Evolutionary conservation across 805 yeast genomes (phyloP), one percentile per base, ranked within the genome.

Genomic region (Geotrichum ghanense): DNA sequence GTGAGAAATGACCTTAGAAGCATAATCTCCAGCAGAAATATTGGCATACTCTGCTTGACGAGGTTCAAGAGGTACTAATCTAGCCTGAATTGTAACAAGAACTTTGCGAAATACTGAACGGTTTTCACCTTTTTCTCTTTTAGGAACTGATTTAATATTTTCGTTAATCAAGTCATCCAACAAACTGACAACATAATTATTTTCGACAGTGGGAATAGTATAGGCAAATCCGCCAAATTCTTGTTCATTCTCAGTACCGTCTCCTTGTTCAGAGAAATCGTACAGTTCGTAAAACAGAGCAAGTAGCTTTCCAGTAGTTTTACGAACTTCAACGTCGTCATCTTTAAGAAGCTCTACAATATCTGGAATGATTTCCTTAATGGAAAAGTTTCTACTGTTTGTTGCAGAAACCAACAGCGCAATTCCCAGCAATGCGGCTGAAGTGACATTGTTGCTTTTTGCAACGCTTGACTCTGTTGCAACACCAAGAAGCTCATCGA

Each of bases 61-160:
- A 66, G 58, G 43, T 51, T 63, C 50, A 51, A 65, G 45, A 45
- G 61, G 54, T 54, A 68, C 47, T 51, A 70, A 72, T 39, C 21
- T 20, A 16, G 57, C 56, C 44, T 66, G 68, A 9, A 79, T 63
- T 0, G 82, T 76, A 31, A 62, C 62, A 37, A 72, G 59, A 17
- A 79, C 76, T 49, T 80, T 82, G 56, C 79, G 68, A 59, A 79
- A 77, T 1, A 80, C 68, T 1, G 84, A 73, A 50, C 76, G 75
- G 22, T 76, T 67, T 34, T 74, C 78, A 49, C 72, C 73, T 58
- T 77, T 80, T 50, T 79, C 84, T 56, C 75, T 77, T 53, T 81
- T 81, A 22, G 81, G 73, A 2, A 78, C 57, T 45, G 70, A 75
- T 48, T 79, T 78, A 3, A 79, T 67, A 0, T 83, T 74, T 20